These are phyloP conservation scores for Kwoniella dejecticola DNA, from an alignment of 768 basidiomycete genomes.

Conservation along the genomic window DNA sequence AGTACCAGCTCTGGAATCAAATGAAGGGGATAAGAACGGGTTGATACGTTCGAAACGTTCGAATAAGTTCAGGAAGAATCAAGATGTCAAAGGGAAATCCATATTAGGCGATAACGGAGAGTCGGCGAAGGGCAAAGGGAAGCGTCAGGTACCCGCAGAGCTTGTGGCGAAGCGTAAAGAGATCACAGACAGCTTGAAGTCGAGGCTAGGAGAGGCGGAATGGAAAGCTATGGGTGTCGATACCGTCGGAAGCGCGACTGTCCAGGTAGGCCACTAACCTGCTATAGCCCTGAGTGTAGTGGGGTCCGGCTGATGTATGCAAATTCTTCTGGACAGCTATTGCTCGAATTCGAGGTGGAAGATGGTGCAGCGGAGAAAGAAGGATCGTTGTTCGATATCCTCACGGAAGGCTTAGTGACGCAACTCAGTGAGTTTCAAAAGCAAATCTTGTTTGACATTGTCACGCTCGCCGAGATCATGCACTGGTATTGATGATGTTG, in stretches of 20 bases:
- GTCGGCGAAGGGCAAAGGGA: constrained; percentile 39
- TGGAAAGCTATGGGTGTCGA: constrained; percentile 54
- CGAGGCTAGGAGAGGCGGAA: constrained; percentile 40
- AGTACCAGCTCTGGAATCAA: constrained; percentile 51
- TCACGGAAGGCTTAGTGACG: constrained; percentile 74
- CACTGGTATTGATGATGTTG: constrained; percentile 19
- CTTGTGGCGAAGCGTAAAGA: constrained; percentile 64
- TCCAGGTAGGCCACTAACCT: constrained; percentile 43
- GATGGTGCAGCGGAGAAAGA: constrained; percentile 63
- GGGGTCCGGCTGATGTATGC: background rate
- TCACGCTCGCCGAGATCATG: no score
- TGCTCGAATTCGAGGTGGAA: constrained; percentile 79
- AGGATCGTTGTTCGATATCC: constrained; percentile 77
- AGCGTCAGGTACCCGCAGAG: constrained; percentile 57
- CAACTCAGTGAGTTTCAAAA: constrained; percentile 61
- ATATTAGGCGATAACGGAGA: constrained; percentile 61
- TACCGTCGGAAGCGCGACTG: constrained; percentile 49
- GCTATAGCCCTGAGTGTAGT: background rate
- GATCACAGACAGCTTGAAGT: constrained; percentile 59
- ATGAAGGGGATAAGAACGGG: constrained; percentile 51
- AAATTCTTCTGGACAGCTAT: constrained; percentile 61
- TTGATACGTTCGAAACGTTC: constrained; percentile 80
- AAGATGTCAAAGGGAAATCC: constrained; percentile 73
- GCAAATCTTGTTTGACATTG: no score
- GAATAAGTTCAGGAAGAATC: constrained; percentile 75